Percentiles rank a stretch among this genome's conserved stretches.
Evolutionary conservation across 2,329 filamentous ascomycete genomes (phyloP).

Genomic region (Rhynchosporium graminicola): DNA sequence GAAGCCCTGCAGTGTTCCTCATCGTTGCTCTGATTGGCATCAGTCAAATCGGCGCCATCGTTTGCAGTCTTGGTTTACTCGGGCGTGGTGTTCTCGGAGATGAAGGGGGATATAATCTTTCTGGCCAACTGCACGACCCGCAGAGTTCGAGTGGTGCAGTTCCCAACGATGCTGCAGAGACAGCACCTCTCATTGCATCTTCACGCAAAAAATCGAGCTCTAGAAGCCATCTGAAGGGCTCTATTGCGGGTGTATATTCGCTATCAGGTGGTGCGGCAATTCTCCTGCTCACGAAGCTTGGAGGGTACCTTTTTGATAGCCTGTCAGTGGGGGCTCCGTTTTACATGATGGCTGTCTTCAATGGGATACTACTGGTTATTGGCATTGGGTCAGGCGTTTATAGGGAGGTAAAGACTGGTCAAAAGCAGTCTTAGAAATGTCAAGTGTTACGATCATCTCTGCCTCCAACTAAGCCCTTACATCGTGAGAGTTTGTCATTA

Average conservation of each 20-base stretch:
- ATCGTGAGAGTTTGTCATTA: too few species aligned
- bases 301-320: slow-evolving; percentile 81
- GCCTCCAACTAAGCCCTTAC: background rate
- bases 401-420: slow-evolving; percentile 31
- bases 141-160: slow-evolving; percentile 9
- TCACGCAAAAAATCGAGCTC: slow-evolving; percentile 26
- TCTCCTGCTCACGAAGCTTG: slow-evolving; percentile 85
- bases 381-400: slow-evolving; percentile 37
- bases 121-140: slow-evolving; percentile 34
- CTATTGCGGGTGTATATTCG: slow-evolving; percentile 92
- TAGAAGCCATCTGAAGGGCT: slow-evolving; percentile 70
- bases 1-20: slow-evolving; percentile 68
- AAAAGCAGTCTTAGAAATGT: background rate
- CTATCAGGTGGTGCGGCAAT: slow-evolving; percentile 90
- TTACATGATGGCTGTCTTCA: slow-evolving; percentile 91
- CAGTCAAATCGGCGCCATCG: slow-evolving; percentile 94
- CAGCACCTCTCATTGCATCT: slow-evolving; percentile 38
- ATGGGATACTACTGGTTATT: slow-evolving; percentile 66
- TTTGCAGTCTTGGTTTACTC: slow-evolving; percentile 88
- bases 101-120: slow-evolving; percentile 41
- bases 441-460: background rate
- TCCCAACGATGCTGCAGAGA: slow-evolving; percentile 26
- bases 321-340: slow-evolving; percentile 78
- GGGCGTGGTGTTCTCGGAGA: slow-evolving; percentile 72
- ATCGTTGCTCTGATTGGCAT: slow-evolving; percentile 81